Evolutionary conservation across 208 protist genomes (phyloP), one percentile per base, ranked within the genome.

Genomic region (Leishmania major): DNA sequence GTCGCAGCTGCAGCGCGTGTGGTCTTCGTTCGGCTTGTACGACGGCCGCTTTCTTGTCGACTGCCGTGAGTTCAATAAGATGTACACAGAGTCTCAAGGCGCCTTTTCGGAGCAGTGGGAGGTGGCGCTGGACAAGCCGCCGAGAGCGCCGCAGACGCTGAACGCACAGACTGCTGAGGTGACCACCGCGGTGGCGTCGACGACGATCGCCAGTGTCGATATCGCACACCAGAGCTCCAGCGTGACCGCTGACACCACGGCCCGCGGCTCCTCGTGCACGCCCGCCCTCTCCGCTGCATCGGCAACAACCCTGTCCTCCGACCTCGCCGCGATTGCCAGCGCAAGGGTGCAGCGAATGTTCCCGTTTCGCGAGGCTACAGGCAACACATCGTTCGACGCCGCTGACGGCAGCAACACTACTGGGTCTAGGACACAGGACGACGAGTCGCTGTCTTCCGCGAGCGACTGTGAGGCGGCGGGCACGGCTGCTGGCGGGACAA

Each of bases 1-100:
- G 78, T 81, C 79, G 22, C 75, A 87, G 22, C 78, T 94, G 79
- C 89, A 96, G 80, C 59, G 59, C 5, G 51, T 92, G 25, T 95
- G 91, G 91, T 57, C 78, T 59, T 67, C 82, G 15, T 86, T 89
- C 59, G 84, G 84, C 53, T 77, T 95, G 47, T 86, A 93, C 40
- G 83, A 86, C 59, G 60, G 67, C 49, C 76, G 43, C 28, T 86
- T 84, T 69, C 43, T 85, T 74, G 62, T 51, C 7, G 83, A 90
- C 62, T 89, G 80, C 75, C 31, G 31, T 2, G 66, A 69, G 71
- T 87, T 81, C 77, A 83, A 89, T 72, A 79, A 80, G 49, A 75
- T 79, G 45, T 87, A 75, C 75, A 75, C 77, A 15, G 81, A 83
- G 77, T 84, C 86, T 2, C 81, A 87, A 51, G 79, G 81, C 15